Conservation (phyloP, 768 basidiomycete genomes). For the Lentinula detonsa region DNA sequence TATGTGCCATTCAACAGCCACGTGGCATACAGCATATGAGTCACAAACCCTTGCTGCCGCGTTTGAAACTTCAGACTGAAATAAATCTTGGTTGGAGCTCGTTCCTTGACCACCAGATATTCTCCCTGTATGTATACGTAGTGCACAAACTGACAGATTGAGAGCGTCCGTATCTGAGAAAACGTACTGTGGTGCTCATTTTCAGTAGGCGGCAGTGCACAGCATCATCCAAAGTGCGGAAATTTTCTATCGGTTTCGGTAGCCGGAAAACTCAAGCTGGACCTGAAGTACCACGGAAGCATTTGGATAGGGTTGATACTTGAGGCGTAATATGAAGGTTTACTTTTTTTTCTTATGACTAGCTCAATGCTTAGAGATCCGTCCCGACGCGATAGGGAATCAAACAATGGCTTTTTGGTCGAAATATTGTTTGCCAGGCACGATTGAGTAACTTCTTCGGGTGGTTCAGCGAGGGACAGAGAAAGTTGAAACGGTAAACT, state of each 20-base stretch:
- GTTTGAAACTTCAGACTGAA: not conserved
- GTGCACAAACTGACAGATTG: not conserved
- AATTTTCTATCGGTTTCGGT: not conserved
- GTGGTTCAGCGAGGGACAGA: not conserved
- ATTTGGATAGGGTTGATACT: not conserved
- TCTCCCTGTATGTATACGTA: not conserved
- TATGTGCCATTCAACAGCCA: not conserved
- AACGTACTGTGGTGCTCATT: not conserved
- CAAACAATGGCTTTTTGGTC: not conserved
- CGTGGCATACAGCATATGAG: not conserved
- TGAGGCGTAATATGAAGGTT: not conserved
- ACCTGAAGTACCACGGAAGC: not conserved
- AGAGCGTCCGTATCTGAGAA: no score
- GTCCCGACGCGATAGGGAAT: not conserved
- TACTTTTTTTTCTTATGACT: not conserved
- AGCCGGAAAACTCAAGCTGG: not conserved
- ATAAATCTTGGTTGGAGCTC: not conserved
- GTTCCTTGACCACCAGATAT: not conserved
- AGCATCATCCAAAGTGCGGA: not conserved
- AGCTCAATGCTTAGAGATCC: not conserved
- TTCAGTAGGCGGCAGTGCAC: not conserved
- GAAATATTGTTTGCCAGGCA: not conserved
- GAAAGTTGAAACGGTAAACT: not conserved
- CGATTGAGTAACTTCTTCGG: not conserved
- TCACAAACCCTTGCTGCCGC: not conserved